phyloP scores from a whole-genome alignment of 192 early-diverging fungal genomes.

The Entomortierella chlamydospora region DNA sequence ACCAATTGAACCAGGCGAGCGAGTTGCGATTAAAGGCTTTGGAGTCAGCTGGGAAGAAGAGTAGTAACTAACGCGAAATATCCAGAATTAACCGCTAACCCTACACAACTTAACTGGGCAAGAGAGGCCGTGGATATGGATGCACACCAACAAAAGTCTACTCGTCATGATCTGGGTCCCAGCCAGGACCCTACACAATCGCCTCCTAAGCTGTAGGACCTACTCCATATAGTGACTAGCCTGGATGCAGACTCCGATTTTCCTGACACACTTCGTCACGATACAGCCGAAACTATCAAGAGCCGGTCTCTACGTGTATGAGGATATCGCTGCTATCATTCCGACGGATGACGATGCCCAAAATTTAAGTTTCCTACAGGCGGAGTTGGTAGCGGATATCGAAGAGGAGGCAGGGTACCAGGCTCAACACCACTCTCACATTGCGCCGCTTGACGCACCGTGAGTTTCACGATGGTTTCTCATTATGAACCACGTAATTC shows the following conservation, averaged over 20 bases:
- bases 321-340: conserved; percentile 18
- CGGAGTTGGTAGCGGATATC: conserved; percentile 11
- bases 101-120: too few species aligned
- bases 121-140: too few species aligned
- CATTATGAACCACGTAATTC: conserved; percentile 38
- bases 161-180: conserved; percentile 18
- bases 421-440: too few species aligned
- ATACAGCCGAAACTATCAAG: conserved; percentile 27
- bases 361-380: conserved; percentile 9
- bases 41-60: too few species aligned
- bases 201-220: conserved; percentile 1
- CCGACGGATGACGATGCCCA: neutral
- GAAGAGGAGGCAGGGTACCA: neutral
- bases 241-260: conserved; percentile 24
- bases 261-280: conserved; percentile 5
- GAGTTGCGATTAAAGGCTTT: too few species aligned
- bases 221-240: conserved; percentile 18
- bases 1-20: too few species aligned
- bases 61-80: too few species aligned
- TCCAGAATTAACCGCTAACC: too few species aligned
- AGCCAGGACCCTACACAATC: conserved; percentile 9
- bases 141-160: neutral
- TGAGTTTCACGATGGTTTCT: too few species aligned
- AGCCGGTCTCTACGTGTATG: conserved; percentile 31
- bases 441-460: conserved; percentile 37